Conservation (phyloP, 2,329 filamentous ascomycete species). For the Dryadomyces quercivorus region DNA sequence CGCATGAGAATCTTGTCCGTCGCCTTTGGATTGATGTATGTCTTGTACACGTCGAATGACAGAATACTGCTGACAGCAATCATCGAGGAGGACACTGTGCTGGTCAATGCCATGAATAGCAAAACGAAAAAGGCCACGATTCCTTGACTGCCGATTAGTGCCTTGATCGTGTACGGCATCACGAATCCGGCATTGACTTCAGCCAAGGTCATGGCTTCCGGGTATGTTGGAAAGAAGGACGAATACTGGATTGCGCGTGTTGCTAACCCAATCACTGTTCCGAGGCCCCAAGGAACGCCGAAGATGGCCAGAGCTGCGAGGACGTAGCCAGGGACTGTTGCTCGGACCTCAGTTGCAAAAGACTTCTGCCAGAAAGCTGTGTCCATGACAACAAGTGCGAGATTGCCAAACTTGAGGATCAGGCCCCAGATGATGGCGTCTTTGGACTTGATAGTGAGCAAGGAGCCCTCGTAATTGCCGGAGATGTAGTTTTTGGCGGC, state of each 20-base stretch:
- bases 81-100: conserved; percentile 27
- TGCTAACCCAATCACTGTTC: conserved; percentile 22
- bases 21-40: conserved; percentile 21
- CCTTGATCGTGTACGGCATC: conserved; percentile 19
- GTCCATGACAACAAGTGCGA: conserved; percentile 37
- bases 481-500: conserved; percentile 20
- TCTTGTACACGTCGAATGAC: conserved; percentile 26
- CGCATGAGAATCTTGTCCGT: conserved; percentile 14
- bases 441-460: conserved; percentile 24
- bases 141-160: conserved; percentile 23
- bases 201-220: conserved; percentile 15
- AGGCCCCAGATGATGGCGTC: conserved; percentile 27
- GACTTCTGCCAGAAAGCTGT: conserved; percentile 41
- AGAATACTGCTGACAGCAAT: conserved; percentile 26
- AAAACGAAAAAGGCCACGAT: conserved; percentile 24
- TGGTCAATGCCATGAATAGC: conserved; percentile 35
- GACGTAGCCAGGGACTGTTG: conserved; percentile 25
- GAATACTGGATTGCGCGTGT: conserved; percentile 18
- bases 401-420: conserved; percentile 34
- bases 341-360: conserved; percentile 25
- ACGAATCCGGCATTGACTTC: conserved; percentile 20
- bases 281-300: conserved; percentile 23
- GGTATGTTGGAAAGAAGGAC: conserved; percentile 18
- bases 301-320: conserved; percentile 20
- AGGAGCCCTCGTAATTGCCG: conserved; percentile 22